Evolutionary conservation across 2,329 filamentous ascomycete species (phyloP).

Genomic region (Diaporthe sp.): DNA sequence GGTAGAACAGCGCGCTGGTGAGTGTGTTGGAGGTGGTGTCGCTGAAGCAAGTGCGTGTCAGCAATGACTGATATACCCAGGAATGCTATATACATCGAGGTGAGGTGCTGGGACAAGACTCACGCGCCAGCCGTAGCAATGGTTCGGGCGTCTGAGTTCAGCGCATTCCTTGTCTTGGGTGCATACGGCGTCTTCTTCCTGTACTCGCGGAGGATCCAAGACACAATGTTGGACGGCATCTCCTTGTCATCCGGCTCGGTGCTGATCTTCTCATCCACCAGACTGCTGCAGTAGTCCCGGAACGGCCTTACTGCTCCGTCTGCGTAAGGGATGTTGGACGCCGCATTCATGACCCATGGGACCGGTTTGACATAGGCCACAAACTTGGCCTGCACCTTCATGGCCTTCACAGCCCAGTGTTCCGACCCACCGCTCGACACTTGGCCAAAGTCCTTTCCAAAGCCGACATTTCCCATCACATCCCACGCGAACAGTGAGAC

Average conservation of each 20-base stretch:
- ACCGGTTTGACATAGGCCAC: constrained; percentile 7
- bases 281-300: constrained; percentile 14
- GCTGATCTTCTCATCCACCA: constrained; percentile 11
- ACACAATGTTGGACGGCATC: constrained; percentile 4
- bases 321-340: constrained; percentile 1
- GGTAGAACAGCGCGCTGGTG: constrained; percentile 10
- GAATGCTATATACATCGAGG: no score
- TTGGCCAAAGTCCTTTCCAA: constrained; percentile 22
- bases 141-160: neutral
- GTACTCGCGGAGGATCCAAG: constrained; percentile 6
- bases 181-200: constrained; percentile 8
- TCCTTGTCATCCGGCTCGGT: neutral
- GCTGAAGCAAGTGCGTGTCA: neutral
- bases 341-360: neutral
- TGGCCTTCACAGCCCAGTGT: neutral
- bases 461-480: constrained; percentile 20
- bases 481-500: constrained; percentile 19
- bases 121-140: constrained; percentile 11
- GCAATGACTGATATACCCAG: neutral
- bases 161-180: neutral
- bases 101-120: neutral
- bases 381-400: neutral
- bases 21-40: constrained; percentile 12
- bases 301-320: constrained; percentile 4
- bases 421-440: neutral